Conservation (phyloP, 1,284 basidiomycete species). For the Fomitiporia mediterranea region DNA sequence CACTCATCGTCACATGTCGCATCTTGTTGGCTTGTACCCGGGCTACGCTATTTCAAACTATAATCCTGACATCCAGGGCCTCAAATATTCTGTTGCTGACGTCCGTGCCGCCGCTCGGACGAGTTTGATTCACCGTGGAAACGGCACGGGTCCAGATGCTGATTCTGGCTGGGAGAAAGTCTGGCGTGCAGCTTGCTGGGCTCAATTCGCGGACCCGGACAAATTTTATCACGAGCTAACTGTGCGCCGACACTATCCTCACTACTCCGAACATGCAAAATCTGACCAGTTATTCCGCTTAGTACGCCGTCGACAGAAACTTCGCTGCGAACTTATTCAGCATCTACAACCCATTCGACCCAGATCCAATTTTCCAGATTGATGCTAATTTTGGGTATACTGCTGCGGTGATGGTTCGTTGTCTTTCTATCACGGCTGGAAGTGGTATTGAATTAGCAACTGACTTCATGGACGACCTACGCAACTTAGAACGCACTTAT, state of each 20-base stretch:
- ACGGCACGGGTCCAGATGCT: conserved; percentile 66
- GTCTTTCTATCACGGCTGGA: neutral
- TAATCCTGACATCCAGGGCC: conserved; percentile 42
- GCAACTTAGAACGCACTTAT: conserved; percentile 58
- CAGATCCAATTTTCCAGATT: conserved; percentile 63
- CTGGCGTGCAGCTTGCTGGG: conserved; percentile 74
- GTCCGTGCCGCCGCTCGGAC: conserved; percentile 51
- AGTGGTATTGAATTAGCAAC: neutral
- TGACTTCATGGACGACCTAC: too few relatives aligned
- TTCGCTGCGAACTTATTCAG: conserved; percentile 64
- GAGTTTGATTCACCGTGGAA: conserved; percentile 63
- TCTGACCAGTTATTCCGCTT: neutral
- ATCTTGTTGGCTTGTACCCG: conserved; percentile 69
- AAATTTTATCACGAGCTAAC: conserved; percentile 62
- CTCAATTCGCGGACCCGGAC: conserved; percentile 54
- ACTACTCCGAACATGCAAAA: too few relatives aligned
- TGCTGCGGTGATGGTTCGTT: conserved; percentile 55
- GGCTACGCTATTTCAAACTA: conserved; percentile 64
- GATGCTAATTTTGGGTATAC: conserved; percentile 72
- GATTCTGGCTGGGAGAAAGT: conserved; percentile 76
- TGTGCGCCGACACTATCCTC: too few relatives aligned
- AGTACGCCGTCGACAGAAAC: conserved; percentile 60
- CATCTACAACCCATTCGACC: conserved; percentile 48
- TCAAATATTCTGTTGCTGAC: conserved; percentile 47
- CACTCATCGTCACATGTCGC: conserved; percentile 70